These are phyloP conservation scores for Coniochaeta prunicola DNA, from an alignment of 2,329 filamentous ascomycete species.

Conservation along the genomic window DNA sequence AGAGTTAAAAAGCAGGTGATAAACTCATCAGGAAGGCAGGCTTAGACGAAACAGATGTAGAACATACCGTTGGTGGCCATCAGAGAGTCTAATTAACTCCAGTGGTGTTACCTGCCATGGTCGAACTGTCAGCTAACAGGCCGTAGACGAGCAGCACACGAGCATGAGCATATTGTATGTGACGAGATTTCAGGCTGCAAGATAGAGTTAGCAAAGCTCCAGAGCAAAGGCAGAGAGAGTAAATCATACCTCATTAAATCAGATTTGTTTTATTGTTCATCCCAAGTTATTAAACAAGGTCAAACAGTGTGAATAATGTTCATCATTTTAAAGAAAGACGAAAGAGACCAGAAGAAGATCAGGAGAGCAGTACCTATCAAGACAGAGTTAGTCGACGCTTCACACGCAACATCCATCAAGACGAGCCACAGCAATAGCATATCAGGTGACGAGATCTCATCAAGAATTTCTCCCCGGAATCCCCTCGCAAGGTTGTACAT, in stretches of 20 bases:
- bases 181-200: slow-evolving; percentile 1
- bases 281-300: slow-evolving; percentile 35
- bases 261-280: slow-evolving; percentile 51
- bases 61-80: neutral
- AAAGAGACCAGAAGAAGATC: slow-evolving; percentile 10
- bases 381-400: slow-evolving; percentile 14
- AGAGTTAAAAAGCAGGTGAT: slow-evolving; percentile 36
- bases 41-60: neutral
- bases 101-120: neutral
- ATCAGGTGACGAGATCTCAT: slow-evolving; percentile 62
- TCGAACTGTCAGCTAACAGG: neutral
- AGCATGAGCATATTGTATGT: neutral
- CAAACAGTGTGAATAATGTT: slow-evolving; percentile 57
- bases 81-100: neutral
- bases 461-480: slow-evolving; percentile 45
- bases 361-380: slow-evolving; percentile 19
- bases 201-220: slow-evolving; percentile 13
- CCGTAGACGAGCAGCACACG: neutral
- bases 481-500: slow-evolving; percentile 54
- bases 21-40: neutral
- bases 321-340: slow-evolving; percentile 32
- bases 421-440: slow-evolving; percentile 20
- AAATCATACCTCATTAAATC: slow-evolving; percentile 39
- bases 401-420: slow-evolving; percentile 9
- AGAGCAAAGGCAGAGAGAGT: no score